These are phyloP conservation scores for Erodium trifolium DNA, from an alignment of 441 rosid species.

Conservation along the genomic window DNA sequence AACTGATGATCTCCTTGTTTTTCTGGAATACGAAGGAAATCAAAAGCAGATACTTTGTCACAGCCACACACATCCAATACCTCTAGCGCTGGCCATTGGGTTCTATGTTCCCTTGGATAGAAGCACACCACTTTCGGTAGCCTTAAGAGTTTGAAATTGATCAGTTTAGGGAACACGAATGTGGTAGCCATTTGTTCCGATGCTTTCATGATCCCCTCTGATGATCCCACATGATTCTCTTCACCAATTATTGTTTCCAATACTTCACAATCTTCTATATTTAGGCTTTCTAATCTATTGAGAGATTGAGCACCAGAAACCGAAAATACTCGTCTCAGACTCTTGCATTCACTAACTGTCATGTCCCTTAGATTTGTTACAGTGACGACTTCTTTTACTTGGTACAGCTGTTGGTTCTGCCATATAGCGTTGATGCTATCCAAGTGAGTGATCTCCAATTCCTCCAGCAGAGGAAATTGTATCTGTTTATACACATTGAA, in stretches of 20 bases:
- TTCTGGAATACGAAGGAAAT: not conserved
- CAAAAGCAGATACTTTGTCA: not conserved
- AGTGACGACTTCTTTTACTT: too few species aligned
- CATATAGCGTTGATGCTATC: too few species aligned
- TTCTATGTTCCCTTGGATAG: conserved; percentile 1
- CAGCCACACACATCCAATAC: not conserved
- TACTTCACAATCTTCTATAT: not conserved
- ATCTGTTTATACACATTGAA: too few species aligned
- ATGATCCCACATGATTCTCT: not conserved
- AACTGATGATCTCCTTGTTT: not conserved
- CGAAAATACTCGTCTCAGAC: not conserved
- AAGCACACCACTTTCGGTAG: not conserved
- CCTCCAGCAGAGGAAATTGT: too few species aligned
- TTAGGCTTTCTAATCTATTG: not conserved
- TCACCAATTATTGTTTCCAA: not conserved
- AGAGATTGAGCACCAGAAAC: not conserved
- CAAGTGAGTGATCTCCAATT: too few species aligned
- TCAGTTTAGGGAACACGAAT: not conserved
- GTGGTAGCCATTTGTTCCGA: not conserved
- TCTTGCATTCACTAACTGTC: not conserved
- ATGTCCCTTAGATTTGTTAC: not conserved
- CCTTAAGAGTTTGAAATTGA: not conserved
- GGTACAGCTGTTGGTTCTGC: too few species aligned
- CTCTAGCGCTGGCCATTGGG: not conserved
- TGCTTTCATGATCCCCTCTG: too few species aligned